Evolutionary conservation across 331 rosid species (phyloP).

Genomic region (Arachis monticola): DNA sequence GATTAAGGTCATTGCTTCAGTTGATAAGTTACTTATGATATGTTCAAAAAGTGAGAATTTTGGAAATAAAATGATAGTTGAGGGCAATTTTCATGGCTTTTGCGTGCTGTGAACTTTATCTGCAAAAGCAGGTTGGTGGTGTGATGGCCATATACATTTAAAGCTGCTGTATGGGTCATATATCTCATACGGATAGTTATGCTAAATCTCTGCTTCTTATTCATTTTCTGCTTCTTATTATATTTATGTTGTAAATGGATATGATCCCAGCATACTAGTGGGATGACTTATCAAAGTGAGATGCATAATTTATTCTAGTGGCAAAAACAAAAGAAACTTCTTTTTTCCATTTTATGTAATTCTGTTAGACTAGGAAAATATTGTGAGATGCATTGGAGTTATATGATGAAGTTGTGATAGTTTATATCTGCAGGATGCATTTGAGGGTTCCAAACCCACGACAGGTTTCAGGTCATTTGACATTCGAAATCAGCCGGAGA

Average conservation of each 20-base stretch:
- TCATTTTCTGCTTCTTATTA: neutral
- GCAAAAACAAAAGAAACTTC: neutral
- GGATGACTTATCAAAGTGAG: neutral
- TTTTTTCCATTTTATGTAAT: neutral
- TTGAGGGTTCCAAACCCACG: conserved; percentile 62
- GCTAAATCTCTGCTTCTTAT: neutral
- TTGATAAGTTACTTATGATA: neutral
- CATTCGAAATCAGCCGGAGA: conserved; percentile 54
- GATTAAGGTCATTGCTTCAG: conserved; percentile 17
- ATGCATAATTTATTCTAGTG: conserved; percentile 1
- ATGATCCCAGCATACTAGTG: neutral
- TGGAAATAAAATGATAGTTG: neutral
- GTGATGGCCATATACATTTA: neutral
- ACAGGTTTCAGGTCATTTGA: conserved; percentile 69
- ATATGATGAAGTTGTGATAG: conserved; percentile 25
- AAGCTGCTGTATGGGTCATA: neutral
- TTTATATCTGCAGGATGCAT: conserved; percentile 56
- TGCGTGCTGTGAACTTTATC: too few species aligned
- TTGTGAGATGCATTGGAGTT: neutral
- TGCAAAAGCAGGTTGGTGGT: too few species aligned
- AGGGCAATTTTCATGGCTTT: neutral
- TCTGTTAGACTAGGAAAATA: neutral
- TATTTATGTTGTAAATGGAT: neutral
- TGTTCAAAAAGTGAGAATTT: neutral
- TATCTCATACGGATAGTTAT: neutral